Percentiles rank a stretch among this genome's conserved stretches.
phyloP scores from a whole-genome alignment of 2,329 filamentous ascomycete genomes.

The Nothophaeocryptopus gaeumannii region DNA sequence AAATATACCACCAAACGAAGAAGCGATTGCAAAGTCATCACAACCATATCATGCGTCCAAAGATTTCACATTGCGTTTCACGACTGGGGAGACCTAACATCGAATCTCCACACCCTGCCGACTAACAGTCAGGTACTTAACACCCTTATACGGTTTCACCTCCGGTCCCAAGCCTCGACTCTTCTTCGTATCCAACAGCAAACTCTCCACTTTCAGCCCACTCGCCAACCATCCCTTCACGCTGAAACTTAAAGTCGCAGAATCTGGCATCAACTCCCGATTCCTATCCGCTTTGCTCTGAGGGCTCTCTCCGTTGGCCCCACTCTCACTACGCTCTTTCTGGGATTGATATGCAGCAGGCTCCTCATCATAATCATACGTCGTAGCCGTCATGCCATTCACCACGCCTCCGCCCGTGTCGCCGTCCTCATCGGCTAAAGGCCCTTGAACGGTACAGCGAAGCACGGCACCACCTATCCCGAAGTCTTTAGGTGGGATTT shows the following conservation, averaged over 20 bases:
- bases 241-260: conserved; percentile 47
- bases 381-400: conserved; percentile 43
- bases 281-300: conserved; percentile 28
- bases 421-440: conserved; percentile 47
- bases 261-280: conserved; percentile 48
- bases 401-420: conserved; percentile 38
- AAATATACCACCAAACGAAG: conserved; percentile 16
- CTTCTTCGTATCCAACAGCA: conserved; percentile 68
- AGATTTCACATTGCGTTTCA: too few relatives aligned
- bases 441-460: conserved; percentile 75
- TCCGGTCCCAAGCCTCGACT: conserved; percentile 82
- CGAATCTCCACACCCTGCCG: conserved; percentile 52
- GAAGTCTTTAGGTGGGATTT: conserved; percentile 73
- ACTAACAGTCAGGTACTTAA: conserved; percentile 86
- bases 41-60: too few relatives aligned
- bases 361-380: conserved; percentile 40
- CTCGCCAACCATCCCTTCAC: conserved; percentile 65
- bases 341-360: conserved; percentile 29
- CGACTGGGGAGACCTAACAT: too few relatives aligned
- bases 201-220: conserved; percentile 61
- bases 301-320: conserved; percentile 9
- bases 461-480: conserved; percentile 56
- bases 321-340: conserved; percentile 40
- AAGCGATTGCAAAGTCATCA: conserved; percentile 13
- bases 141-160: conserved; percentile 93